Base-by-base conservation (phyloP, 2,329 filamentous ascomycete genomes). In the Alternaria consortialis region DNA sequence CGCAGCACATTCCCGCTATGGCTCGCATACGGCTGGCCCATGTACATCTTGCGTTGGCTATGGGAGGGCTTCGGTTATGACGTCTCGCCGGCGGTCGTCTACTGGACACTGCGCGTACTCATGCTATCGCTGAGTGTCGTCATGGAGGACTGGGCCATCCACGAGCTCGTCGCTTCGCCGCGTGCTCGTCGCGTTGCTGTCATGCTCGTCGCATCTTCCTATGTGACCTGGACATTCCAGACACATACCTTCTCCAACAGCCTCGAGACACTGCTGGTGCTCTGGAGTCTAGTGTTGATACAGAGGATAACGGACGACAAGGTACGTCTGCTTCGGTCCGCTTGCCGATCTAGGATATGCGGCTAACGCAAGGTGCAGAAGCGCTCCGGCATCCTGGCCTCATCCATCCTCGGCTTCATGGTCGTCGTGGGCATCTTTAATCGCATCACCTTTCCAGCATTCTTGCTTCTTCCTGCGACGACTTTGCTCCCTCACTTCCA, bases 211-310 rank as follows among this genome's bases (percentile, higher is more conserved):
- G 93, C 94, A 46, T 98, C 94, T 29, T 97, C 93, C 27, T 99
- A 98, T 80, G 94, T 97, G 70, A 99, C 95, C 48, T 99, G 95
- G 94, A 97, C 94, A 44, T 97, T 94, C 81, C 95, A 99, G 81
- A 95, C 93, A 17, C 95, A 99, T 80, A 98, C 95, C 12, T 98
- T 99, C 79, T 98, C 94, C 65, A 99, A 99, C 81, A 96, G 94
- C 63, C 87, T 98, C 68, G 95, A 99, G 82, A 98, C 95, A 3
- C 83, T 99, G 70, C 86, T 94, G 52, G 93, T 99, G 53, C 87
- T 92, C 55, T 99, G 95, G 95, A 94, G 91, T 74, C 81, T 99
- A 78, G 94, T 98, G 48, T 82, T 99, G 77, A 94, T 97, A 63
- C 89, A 92, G 79, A 90, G 94, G 76, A 95, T 98, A 68, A 84